phyloP scores from a whole-genome alignment of 331 rosid genomes.

The Stylosanthes scabra region DNA sequence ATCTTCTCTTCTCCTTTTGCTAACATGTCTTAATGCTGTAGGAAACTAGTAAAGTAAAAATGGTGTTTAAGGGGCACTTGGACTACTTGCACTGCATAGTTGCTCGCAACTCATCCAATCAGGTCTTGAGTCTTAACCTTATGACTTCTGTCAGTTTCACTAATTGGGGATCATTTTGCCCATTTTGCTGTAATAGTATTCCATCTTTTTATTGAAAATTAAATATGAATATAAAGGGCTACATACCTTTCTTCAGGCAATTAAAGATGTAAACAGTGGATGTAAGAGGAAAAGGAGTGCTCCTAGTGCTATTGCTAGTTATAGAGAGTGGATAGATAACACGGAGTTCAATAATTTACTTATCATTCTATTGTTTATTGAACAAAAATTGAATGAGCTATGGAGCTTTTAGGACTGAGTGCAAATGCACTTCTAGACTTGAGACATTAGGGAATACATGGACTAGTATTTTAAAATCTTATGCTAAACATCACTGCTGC shows the following conservation, averaged over 20 bases:
- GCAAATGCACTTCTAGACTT: neutral
- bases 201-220: too few relatives aligned
- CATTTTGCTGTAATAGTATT: neutral
- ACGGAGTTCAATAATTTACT: too few relatives aligned
- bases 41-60: slow-evolving; percentile 83
- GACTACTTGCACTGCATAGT: slow-evolving; percentile 90
- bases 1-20: slow-evolving; percentile 16
- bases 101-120: slow-evolving; percentile 82
- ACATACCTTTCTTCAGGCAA: neutral
- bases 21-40: slow-evolving; percentile 44
- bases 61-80: slow-evolving; percentile 81
- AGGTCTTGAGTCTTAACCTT: slow-evolving; percentile 57
- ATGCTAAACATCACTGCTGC: slow-evolving; percentile 23
- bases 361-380: too few relatives aligned
- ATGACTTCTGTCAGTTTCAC: slow-evolving; percentile 29
- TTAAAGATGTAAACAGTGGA: slow-evolving; percentile 7
- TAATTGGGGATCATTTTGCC: slow-evolving; percentile 11
- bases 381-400: too few relatives aligned
- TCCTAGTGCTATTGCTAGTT: slow-evolving; percentile 2
- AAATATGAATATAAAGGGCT: neutral
- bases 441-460: neutral
- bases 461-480: slow-evolving; percentile 16
- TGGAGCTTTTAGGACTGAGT: too few relatives aligned
- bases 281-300: slow-evolving; percentile 7
- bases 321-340: too few relatives aligned